phyloP scores from a whole-genome alignment of 2,329 filamentous ascomycete genomes.

The Daldinia eschscholtzii region DNA sequence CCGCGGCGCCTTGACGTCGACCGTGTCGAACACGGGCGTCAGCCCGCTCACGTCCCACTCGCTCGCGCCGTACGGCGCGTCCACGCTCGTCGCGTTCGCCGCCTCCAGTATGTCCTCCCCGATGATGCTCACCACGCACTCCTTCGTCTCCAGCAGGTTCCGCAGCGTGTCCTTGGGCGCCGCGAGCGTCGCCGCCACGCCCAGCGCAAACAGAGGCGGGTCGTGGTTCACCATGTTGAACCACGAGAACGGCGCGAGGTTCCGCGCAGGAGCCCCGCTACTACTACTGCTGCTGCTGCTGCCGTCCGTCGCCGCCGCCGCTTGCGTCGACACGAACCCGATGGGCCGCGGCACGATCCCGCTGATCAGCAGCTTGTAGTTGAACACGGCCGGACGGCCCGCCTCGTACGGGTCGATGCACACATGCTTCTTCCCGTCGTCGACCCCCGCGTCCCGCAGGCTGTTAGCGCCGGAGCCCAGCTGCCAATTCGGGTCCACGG shows the following conservation, averaged over 20 bases:
- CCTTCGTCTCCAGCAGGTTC: conserved; percentile 77
- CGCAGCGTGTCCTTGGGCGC: conserved; percentile 81
- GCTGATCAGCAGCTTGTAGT: conserved; percentile 94
- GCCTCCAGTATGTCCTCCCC: conserved; percentile 87
- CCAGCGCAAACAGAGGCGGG: conserved; percentile 82
- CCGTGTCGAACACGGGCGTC: conserved; percentile 73
- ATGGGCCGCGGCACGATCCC: conserved; percentile 87
- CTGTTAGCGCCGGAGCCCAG: conserved; percentile 75
- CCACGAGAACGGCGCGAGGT: conserved; percentile 90
- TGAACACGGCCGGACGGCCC: conserved; percentile 75
- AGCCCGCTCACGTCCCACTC: conserved; percentile 87
- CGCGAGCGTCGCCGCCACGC: conserved; percentile 60
- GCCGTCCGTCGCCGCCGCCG: conserved; percentile 68
- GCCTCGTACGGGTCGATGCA: conserved; percentile 84
- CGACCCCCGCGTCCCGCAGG: conserved; percentile 46
- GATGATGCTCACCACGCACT: conserved; percentile 91
- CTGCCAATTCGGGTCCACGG: conserved; percentile 74
- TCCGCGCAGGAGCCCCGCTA: conserved; percentile 57
- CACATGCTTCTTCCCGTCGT: conserved; percentile 68
- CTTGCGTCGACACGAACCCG: conserved; percentile 69
- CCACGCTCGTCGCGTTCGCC: conserved; percentile 83
- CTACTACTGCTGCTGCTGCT: too few relatives aligned
- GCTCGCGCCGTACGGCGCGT: conserved; percentile 79
- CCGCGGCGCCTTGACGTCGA: conserved; percentile 75
- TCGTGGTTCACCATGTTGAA: conserved; percentile 87